Base-by-base conservation (phyloP, 2,329 filamentous ascomycete species). In the Bipolaris cookei region DNA sequence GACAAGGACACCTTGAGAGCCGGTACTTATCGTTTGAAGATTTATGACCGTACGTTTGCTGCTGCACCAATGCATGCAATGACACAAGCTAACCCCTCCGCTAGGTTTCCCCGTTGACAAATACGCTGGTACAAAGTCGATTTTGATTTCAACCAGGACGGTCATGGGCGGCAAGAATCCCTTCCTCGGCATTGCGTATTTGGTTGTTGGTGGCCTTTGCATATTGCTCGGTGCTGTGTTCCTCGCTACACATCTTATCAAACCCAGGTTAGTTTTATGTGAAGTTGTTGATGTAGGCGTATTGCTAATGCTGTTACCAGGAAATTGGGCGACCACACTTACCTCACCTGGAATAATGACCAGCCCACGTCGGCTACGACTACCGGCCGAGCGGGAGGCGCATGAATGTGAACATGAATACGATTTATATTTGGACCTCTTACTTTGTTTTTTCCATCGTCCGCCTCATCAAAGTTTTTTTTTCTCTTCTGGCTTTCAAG, bases 251-350 rank as follows among this genome's bases (percentile, higher is more conserved):
- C 93, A 98, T 79, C 83, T 98, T 63, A 88, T 99, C 77, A 93
- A 90, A 75, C 95, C 95, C 61, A 89, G 91, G 91, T 92, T 81
- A 72, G 86, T 34, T 20, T 23, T 34, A n/a, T n/a, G 35, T 23
- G 14, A 7, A 37, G 14, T 18, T n/a, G 37, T 21, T 34, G 21
- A 32, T 34, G 16, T 34, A 38, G 34, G 41, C 20, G 30, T 8
- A 44, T 54, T 47, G 61, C 62, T 72, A 34, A 69, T 51, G 51
- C 45, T 45, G 21, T 20, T 44, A 63, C 48, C 65, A 94, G 95
- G 72, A 99, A 98, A 90, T 86, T 99, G 39, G 95, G 95, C 60
- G 95, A 99, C 76, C 95, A 98, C 78, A 97, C 92, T 7, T 98
- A 99, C 76, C 84, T 99, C 46, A 95, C 91, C 21, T 99, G 95